phyloP scores from a whole-genome alignment of 108 stramenopile genomes.

The Schizochytrium sp. region DNA sequence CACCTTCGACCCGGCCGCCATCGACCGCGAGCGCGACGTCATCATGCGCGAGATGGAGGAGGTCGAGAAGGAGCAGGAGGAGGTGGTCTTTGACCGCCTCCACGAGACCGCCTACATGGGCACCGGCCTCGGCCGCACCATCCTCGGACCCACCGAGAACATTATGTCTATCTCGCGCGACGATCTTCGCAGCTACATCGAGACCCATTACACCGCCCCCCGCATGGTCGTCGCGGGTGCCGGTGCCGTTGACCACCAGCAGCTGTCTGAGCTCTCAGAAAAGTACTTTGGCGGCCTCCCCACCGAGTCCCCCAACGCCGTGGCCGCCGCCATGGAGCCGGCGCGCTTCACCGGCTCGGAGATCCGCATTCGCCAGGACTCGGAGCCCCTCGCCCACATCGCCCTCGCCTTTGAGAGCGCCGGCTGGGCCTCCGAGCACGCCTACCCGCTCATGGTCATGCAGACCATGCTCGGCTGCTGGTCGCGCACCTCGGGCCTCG shows the following conservation, averaged over 20 bases:
- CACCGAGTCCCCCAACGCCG: constrained; percentile 45
- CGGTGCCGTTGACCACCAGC: constrained; percentile 81
- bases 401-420: constrained; percentile 92
- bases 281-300: constrained; percentile 79
- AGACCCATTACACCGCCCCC: constrained; percentile 96
- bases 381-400: constrained; percentile 74
- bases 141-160: constrained; percentile 88
- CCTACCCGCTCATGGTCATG: constrained; percentile 95
- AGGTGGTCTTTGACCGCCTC: constrained; percentile 91
- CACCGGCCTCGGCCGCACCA: constrained; percentile 87
- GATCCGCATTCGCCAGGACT: constrained; percentile 73
- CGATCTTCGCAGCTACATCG: constrained; percentile 77
- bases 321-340: constrained; percentile 74
- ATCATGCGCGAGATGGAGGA: constrained; percentile 98
- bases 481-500: constrained; percentile 68
- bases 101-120: constrained; percentile 93
- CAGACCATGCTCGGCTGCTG: constrained; percentile 91
- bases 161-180: constrained; percentile 67
- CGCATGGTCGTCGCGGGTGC: constrained; percentile 96
- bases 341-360: constrained; percentile 90
- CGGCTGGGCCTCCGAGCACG: constrained; percentile 90
- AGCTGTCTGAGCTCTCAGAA: constrained; percentile 74
- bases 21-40: constrained; percentile 90
- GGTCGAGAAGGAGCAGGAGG: constrained; percentile 96
- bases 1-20: constrained; percentile 70